A percentile compares a stretch with the other conserved stretches of the same genome.
Evolutionary conservation across 495 filamentous ascomycete genomes (phyloP).

Genomic region (Xylaria cubensis): DNA sequence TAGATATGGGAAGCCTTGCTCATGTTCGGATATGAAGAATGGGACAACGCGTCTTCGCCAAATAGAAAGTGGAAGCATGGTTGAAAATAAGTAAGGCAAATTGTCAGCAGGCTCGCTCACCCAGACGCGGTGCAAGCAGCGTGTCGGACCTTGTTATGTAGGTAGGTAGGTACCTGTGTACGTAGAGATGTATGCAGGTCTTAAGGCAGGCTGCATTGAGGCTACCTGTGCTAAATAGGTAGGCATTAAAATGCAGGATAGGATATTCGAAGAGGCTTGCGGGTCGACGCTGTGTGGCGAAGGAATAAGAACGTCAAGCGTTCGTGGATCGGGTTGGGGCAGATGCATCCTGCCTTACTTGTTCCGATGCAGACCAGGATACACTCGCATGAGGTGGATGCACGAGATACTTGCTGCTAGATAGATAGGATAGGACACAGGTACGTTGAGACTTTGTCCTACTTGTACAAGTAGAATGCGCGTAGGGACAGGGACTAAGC

Average conservation of each 20-base stretch:
- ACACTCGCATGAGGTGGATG: constrained; percentile 28
- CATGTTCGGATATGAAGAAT: neutral
- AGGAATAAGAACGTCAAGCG: constrained; percentile 23
- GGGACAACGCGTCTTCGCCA: constrained; percentile 20
- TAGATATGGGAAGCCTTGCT: constrained; percentile 12
- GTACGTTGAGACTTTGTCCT: constrained; percentile 1
- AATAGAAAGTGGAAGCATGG: constrained; percentile 3
- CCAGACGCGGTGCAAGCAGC: constrained; percentile 19
- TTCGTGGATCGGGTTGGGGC: constrained; percentile 29
- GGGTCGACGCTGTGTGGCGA: constrained; percentile 32
- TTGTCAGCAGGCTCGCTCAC: constrained; percentile 7
- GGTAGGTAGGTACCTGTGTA: constrained; percentile 18
- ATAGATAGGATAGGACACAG: neutral
- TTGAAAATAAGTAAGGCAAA: neutral
- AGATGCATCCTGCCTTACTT: constrained; percentile 13
- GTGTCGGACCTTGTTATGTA: constrained; percentile 23
- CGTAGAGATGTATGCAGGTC: constrained; percentile 32
- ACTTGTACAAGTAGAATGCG: neutral
- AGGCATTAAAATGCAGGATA: constrained; percentile 27
- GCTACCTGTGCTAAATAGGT: constrained; percentile 12
- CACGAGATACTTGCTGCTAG: neutral
- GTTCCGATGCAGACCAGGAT: constrained; percentile 27
- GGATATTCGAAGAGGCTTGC: constrained; percentile 33
- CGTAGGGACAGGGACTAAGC: neutral
- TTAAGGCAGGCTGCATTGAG: constrained; percentile 36